Base-by-base conservation (phyloP, 768 basidiomycete genomes). In the Lactarius hatsudake region DNA sequence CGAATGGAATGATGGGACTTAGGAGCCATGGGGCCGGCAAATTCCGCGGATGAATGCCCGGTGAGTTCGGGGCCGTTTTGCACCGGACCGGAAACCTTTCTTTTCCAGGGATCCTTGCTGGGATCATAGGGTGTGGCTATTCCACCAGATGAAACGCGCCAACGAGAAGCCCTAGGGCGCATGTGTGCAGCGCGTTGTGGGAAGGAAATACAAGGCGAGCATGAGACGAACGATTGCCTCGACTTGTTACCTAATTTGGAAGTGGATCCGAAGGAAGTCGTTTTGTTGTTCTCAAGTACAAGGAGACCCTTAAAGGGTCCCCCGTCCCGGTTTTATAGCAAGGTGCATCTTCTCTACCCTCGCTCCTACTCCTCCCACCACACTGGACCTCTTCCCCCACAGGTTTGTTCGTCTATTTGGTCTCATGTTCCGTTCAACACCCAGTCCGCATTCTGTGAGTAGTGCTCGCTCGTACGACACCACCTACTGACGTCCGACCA, bases 281-380 rank as follows among this genome's bases (percentile, higher is more conserved):
- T 15, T 32, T 23, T 40, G 45, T 66, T 61, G 59, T 61, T 66
- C 51, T 45, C 13, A 13, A 68, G 59, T 61, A 68, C 66, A 68
- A 64, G 67, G 63, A 64, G 32, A 32, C 18, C 67, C 67, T 60
- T 56, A 68, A 64, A 26, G 51, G 62, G 67, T 2, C 7, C 23
- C 8, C 9, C 9, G 1, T 12, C 20, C 9, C 9, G 2, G 40
- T 58, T 59, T 68, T 68, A 68, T 68, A 68, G 54, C 38, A 30
- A 34, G 3, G 12, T 40, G 1, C 62, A 54, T 63, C 57, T 17
- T 30, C 62, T 48, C 15, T 32, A 23, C 43, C 13, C 7, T 57
- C 34, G 30, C 34, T 8, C 26, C 28, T n/a, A 28, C 15, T 17
- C 17, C 20, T 23, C 32, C 43, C 45, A 17, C 20, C 53, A 38